Evolutionary conservation across 2,329 filamentous ascomycete genomes (phyloP), one percentile per base, ranked within the genome.

Genomic region (Arthrinium phaeospermum): DNA sequence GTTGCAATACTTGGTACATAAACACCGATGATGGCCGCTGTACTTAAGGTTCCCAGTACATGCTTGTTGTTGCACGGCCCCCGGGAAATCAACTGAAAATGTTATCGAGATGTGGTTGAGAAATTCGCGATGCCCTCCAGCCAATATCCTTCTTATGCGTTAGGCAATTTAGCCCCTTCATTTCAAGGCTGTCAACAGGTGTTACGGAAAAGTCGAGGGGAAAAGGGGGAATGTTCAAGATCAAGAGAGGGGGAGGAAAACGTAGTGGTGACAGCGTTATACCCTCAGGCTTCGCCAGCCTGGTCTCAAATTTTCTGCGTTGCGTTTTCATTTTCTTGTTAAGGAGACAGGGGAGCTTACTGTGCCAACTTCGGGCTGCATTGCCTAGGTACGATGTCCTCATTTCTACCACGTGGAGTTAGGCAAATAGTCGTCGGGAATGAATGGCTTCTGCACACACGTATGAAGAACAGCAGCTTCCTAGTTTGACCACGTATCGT

Each of bases 261-360:
- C 37, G 37, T 41, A 41, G 37, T 61, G 30, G 53, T 61, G 16
- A 37, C 16, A 22, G 2, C 51, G 24, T n/a, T 37, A 61, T 61
- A 61, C 53, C 30, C 30, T 71, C 73, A 72, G 70, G 72, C 73
- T 74, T 68, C 49, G 37, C 57, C 72, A 46, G 70, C 69, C 24
- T 69, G 57, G 51, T 44, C 70, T 70, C 57, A 44, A 70, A 34
- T 49, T 70, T 67, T 57, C 14, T 46, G 49, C 13, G 19, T 44
- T 47, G 69, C 19, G 37, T 13, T 69, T 61, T 44, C 19, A 67
- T 8, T 44, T 44, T 51, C 30, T 41, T 41, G 37, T 41, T 8
- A 41, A 41, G 1, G n/a, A n/a, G n/a, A n/a, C 30, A 37, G 22
- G 16, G 34, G 16, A 64, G 19, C 3, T 57, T 64, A 41, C 16